Evolutionary conservation across 139 green algal genomes (phyloP).

Genomic region (Closterium sp.): DNA sequence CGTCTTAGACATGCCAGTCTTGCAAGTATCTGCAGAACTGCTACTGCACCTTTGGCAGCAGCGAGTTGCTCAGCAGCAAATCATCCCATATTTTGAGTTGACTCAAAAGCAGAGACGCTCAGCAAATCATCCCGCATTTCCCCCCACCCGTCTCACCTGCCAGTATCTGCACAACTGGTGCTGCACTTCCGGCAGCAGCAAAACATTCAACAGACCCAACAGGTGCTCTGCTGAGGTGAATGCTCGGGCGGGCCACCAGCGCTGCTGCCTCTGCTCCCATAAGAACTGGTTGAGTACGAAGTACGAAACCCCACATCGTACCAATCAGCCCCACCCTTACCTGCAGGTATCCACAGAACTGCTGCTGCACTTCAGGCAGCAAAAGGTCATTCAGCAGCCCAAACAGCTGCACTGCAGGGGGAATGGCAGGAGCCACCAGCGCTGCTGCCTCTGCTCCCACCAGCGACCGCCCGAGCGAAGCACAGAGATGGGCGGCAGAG

Average conservation of each 20-base stretch:
- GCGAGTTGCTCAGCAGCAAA: constrained; percentile 32
- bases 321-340: too few relatives aligned
- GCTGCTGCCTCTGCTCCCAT: neutral
- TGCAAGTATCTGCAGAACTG: constrained; percentile 19
- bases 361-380: constrained; percentile 10
- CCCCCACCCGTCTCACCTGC: constrained; percentile 11
- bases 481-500: neutral
- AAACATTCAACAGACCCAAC: constrained; percentile 34
- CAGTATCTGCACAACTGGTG: constrained; percentile 7
- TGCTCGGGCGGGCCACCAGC: constrained; percentile 12
- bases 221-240: constrained; percentile 29
- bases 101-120: too few relatives aligned
- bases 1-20: too few relatives aligned
- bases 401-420: constrained; percentile 10
- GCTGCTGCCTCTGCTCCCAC: too few relatives aligned
- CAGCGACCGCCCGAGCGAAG: too few relatives aligned
- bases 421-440: too few relatives aligned
- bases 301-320: too few relatives aligned
- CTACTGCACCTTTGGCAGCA: constrained; percentile 18
- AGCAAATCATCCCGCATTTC: too few relatives aligned
- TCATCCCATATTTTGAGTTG: too few relatives aligned
- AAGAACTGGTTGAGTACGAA: too few relatives aligned
- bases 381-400: constrained; percentile 42
- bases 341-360: too few relatives aligned
- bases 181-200: constrained; percentile 29